phyloP scores from a whole-genome alignment of 306 rosid species.

The Castanopsis chinensis region DNA sequence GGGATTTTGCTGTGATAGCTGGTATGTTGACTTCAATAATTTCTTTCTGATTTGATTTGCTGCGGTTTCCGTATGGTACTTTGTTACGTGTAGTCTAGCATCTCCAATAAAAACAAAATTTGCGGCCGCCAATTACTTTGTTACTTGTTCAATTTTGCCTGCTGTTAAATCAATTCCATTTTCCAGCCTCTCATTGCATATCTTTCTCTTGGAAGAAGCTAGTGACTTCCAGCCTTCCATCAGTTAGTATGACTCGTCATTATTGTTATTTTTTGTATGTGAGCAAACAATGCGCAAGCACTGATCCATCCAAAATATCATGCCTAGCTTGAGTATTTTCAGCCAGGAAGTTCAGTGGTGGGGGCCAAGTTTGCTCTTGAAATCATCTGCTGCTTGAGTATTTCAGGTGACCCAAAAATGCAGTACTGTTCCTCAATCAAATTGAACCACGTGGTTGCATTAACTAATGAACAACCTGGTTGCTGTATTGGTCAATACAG shows the following conservation, averaged over 20 bases:
- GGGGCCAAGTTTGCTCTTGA: neutral
- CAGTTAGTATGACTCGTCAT: neutral
- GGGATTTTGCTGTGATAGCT: neutral
- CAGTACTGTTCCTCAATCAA: neutral
- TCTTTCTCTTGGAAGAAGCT: neutral
- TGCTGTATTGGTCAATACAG: neutral
- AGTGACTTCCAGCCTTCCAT: neutral
- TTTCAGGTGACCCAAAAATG: neutral
- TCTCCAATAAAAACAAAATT: too few relatives aligned
- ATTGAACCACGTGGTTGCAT: too few relatives aligned
- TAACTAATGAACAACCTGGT: too few relatives aligned
- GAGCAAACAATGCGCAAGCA: neutral
- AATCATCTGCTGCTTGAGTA: neutral
- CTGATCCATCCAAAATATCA: neutral
- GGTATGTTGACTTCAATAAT: neutral
- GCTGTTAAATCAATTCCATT: neutral
- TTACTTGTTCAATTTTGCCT: neutral
- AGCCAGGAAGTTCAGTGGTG: neutral
- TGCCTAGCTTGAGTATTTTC: neutral
- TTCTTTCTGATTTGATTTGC: neutral
- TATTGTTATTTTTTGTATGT: neutral
- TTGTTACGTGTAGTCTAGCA: too few relatives aligned
- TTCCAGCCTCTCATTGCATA: neutral
- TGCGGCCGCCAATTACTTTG: neutral
- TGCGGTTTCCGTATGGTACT: too few relatives aligned